These are phyloP conservation scores for Verticillium alfalfae DNA, from an alignment of 2,329 filamentous ascomycete species.

Conservation along the genomic window DNA sequence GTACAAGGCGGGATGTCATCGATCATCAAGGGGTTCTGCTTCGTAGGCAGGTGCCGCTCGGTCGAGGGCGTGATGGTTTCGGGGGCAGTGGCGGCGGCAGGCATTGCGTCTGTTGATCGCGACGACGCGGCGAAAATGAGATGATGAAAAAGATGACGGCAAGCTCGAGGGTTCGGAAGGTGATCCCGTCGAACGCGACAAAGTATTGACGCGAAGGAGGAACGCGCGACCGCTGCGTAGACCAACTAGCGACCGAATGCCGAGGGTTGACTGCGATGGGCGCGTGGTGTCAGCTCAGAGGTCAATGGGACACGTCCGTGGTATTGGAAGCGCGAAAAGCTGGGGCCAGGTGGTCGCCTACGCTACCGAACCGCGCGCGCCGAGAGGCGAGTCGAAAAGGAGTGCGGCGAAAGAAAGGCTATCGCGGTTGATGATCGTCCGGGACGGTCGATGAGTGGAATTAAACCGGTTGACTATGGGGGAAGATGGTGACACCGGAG, in stretches of 20 bases:
- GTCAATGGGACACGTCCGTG: background rate
- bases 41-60: slow-evolving; percentile 48
- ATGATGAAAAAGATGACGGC: background rate
- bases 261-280: background rate
- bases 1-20: slow-evolving; percentile 61
- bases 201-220: background rate
- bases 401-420: background rate
- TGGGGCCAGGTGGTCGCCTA: background rate
- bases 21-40: slow-evolving; percentile 61
- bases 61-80: slow-evolving; percentile 28
- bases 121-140: background rate
- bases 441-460: background rate
- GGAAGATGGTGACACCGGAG: background rate
- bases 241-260: background rate
- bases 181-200: background rate
- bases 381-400: background rate
- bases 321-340: background rate
- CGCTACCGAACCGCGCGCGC: background rate
- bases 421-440: background rate
- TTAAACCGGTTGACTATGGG: background rate
- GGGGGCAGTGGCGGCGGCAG: slow-evolving; percentile 9
- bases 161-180: background rate
- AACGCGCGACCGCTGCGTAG: background rate
- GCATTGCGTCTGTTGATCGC: slow-evolving; percentile 4
- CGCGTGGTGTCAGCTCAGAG: background rate